Percentiles rank a stretch among this genome's conserved stretches.
These are phyloP conservation scores for Fraxinus dipetala DNA, from an alignment of 305 asterid species.

Conservation along the genomic window DNA sequence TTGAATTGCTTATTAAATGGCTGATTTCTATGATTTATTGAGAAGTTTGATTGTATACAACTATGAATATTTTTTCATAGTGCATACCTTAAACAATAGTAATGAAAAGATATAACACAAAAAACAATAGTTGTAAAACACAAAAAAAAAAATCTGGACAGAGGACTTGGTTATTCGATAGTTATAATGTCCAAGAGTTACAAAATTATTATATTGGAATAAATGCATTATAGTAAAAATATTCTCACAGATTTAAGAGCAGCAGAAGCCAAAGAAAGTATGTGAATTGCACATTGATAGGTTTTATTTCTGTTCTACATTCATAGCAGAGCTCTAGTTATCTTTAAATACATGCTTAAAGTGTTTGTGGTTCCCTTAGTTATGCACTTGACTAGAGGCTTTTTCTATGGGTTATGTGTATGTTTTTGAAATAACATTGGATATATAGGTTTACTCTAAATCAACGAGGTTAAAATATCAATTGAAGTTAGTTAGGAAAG, in stretches of 20 bases:
- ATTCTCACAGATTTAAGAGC: background rate
- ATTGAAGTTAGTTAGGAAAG: background rate
- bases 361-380: background rate
- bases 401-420: background rate
- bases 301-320: background rate
- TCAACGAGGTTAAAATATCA: background rate
- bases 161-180: background rate
- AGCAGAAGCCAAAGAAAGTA: background rate
- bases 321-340: background rate
- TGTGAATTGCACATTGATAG: background rate
- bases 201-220: background rate
- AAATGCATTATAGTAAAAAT: background rate
- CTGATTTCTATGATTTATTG: background rate
- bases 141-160: background rate
- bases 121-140: background rate
- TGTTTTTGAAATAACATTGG: background rate
- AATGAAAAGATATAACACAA: background rate
- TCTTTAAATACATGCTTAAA: background rate
- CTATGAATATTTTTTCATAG: background rate
- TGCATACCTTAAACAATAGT: constrained; percentile 6
- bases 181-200: background rate
- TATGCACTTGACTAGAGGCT: background rate
- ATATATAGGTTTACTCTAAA: constrained; percentile 5
- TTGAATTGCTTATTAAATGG: background rate
- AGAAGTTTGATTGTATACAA: background rate